These are phyloP conservation scores for Fraxinus cuspidata DNA, from an alignment of 257 asterid species.

Conservation along the genomic window DNA sequence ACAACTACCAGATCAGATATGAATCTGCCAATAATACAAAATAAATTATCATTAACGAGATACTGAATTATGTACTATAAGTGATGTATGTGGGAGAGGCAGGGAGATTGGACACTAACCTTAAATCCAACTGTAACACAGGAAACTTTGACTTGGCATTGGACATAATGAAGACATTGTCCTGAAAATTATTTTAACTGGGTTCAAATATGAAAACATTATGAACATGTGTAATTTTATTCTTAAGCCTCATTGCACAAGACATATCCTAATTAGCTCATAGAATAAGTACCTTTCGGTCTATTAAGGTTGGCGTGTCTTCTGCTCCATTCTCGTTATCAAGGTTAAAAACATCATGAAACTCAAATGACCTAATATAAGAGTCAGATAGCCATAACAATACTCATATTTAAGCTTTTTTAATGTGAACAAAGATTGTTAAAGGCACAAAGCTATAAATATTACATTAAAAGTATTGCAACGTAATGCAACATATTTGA, in stretches of 20 bases:
- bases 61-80: conserved; percentile 7
- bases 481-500: conserved; percentile 1
- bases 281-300: conserved; percentile 51
- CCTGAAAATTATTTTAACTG: conserved; percentile 45
- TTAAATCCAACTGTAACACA: conserved; percentile 72
- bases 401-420: conserved; percentile 22
- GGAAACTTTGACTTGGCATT: conserved; percentile 79
- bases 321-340: conserved; percentile 69
- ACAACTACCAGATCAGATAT: conserved; percentile 83
- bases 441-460: conserved; percentile 22
- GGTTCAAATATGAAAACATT: conserved; percentile 27
- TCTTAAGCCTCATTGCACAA: conserved; percentile 14
- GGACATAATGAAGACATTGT: conserved; percentile 79
- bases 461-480: conserved; percentile 14
- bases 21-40: conserved; percentile 50
- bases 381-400: conserved; percentile 31
- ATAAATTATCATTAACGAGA: conserved; percentile 17
- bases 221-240: conserved; percentile 22
- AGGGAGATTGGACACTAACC: conserved; percentile 48
- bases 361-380: conserved; percentile 60
- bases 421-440: conserved; percentile 12
- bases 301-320: conserved; percentile 79
- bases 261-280: conserved; percentile 13
- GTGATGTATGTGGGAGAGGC: conserved; percentile 8
- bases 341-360: conserved; percentile 70